Percentiles rank a stretch among this genome's conserved stretches.
Evolutionary conservation across 257 asterid species (phyloP).

Genomic region (Penstemon eatonii): DNA sequence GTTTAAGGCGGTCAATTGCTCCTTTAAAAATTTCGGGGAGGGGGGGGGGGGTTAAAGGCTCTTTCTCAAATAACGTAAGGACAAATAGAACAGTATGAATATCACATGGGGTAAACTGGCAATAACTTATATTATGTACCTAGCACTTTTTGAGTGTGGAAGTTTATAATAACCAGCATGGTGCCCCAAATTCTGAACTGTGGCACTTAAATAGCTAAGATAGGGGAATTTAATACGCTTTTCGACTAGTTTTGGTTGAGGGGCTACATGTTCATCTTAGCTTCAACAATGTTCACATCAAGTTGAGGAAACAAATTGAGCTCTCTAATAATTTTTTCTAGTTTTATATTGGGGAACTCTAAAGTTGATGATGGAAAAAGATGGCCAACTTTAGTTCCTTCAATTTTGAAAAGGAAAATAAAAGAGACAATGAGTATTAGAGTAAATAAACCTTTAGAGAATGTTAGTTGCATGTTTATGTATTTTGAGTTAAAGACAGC

Average conservation of each 20-base stretch:
- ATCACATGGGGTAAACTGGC: too few relatives aligned
- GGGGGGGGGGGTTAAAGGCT: too few relatives aligned
- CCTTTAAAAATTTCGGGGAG: too few relatives aligned
- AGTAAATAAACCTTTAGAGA: conserved; percentile 5
- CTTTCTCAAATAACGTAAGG: too few relatives aligned
- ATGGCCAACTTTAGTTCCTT: not conserved
- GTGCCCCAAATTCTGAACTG: conserved; percentile 42
- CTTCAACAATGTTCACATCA: conserved; percentile 24
- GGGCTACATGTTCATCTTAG: not conserved
- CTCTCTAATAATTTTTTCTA: conserved; percentile 32
- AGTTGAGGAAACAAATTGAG: conserved; percentile 44
- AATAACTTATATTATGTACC: conserved; percentile 23
- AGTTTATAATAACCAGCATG: conserved; percentile 57
- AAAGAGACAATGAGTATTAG: conserved; percentile 12
- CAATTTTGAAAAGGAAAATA: not conserved
- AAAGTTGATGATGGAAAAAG: too few relatives aligned
- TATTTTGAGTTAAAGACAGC: not conserved
- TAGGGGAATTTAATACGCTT: conserved; percentile 33
- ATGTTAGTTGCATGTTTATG: conserved; percentile 24
- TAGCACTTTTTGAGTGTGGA: conserved; percentile 42
- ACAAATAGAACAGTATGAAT: too few relatives aligned
- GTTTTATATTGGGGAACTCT: conserved; percentile 23
- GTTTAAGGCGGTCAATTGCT: too few relatives aligned
- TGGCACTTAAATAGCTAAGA: conserved; percentile 30
- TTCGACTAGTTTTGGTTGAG: conserved; percentile 34